Evolutionary conservation across 805 yeast genomes (phyloP).

Genomic region (Kodamaea hsintzibuensis): DNA sequence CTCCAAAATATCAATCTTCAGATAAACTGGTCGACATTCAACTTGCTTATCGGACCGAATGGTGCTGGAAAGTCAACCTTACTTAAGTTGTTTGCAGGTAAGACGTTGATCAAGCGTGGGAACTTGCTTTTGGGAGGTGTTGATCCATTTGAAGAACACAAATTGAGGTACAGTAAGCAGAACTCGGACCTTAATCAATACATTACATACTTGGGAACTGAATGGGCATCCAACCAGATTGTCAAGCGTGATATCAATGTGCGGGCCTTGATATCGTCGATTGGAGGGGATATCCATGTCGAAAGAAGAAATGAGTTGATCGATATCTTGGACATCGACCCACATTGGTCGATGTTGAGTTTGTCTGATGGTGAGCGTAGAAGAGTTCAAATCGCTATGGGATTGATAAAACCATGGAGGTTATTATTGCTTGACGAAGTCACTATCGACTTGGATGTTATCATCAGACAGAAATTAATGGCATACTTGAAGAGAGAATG

Average conservation of each 20-base stretch:
- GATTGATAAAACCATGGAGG: conserved; percentile 87
- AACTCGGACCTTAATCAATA: conserved; percentile 47
- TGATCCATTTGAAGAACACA: conserved; percentile 78
- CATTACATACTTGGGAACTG: conserved; percentile 89
- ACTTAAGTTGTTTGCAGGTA: conserved; percentile 84
- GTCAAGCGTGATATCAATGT: conserved; percentile 93
- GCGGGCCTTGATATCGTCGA: conserved; percentile 67
- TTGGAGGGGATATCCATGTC: conserved; percentile 66
- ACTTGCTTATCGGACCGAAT: conserved; percentile 86
- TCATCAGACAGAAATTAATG: conserved; percentile 77
- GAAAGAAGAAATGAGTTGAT: conserved; percentile 79
- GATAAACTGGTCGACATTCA: conserved; percentile 71
- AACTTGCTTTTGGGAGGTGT: conserved; percentile 70
- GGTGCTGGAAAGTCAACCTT: conserved; percentile 98
- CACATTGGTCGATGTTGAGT: conserved; percentile 88
- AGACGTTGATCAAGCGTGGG: conserved; percentile 78
- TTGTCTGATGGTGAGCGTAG: conserved; percentile 95
- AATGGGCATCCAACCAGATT: conserved; percentile 92
- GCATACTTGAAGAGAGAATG: conserved; percentile 77
- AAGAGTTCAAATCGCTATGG: conserved; percentile 93
- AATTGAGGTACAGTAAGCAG: conserved; percentile 44
- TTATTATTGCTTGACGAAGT: conserved; percentile 90
- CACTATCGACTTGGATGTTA: conserved; percentile 92
- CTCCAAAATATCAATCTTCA: conserved; percentile 60
- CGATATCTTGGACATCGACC: conserved; percentile 79